Conservation (phyloP, 2,329 filamentous ascomycete genomes). For the Hymenoscyphus occultus region DNA sequence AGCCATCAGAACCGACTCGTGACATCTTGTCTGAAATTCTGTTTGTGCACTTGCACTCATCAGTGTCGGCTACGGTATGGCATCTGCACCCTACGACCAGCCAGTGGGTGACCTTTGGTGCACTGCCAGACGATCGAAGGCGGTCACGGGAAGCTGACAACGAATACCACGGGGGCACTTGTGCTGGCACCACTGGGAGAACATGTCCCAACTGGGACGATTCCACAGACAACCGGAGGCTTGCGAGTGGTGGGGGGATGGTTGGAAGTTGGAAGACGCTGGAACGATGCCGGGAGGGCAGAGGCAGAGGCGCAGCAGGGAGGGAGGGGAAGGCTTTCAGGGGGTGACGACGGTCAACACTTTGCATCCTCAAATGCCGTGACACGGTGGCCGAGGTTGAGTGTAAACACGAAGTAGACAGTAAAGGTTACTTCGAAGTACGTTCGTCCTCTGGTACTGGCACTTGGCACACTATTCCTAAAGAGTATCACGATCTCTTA, state of each 20-base stretch:
- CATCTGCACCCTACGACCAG: no score
- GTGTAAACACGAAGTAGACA: background rate
- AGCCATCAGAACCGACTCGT: background rate
- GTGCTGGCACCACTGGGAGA: constrained; percentile 8
- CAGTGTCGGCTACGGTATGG: no score
- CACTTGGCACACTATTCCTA: constrained; percentile 5
- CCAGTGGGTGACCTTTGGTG: background rate
- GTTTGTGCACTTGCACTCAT: background rate
- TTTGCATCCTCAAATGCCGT: background rate
- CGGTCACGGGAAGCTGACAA: constrained; percentile 10
- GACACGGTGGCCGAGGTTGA: constrained; percentile 4
- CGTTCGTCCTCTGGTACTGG: background rate
- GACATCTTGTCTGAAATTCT: constrained; percentile 7
- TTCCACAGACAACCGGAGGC: constrained; percentile 1
- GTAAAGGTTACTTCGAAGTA: no score
- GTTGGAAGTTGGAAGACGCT: background rate
- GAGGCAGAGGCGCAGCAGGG: background rate
- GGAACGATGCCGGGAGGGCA: background rate
- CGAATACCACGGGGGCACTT: constrained; percentile 8
- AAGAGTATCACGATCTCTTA: background rate
- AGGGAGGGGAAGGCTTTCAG: background rate
- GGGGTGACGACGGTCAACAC: background rate
- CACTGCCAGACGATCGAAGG: background rate
- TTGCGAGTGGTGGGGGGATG: constrained; percentile 4
- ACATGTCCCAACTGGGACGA: constrained; percentile 2